Evolutionary conservation across 371 early-diverging fungal species (phyloP).

Genomic region (Rhizopus delemar): DNA sequence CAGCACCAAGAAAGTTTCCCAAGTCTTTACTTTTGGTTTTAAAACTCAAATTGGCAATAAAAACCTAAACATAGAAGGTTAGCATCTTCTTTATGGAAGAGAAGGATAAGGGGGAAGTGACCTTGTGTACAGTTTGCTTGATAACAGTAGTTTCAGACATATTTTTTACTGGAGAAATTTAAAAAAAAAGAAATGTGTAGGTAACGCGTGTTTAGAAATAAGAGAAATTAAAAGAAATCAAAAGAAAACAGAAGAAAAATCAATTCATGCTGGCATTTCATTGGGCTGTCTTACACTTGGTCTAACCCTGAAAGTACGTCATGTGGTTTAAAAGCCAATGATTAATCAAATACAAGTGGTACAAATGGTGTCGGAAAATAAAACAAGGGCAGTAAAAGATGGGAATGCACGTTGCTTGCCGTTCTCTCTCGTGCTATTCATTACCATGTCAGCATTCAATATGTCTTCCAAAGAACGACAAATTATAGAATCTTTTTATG

Average conservation of each 20-base stretch:
- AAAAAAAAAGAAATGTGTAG: background rate
- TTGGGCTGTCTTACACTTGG: background rate
- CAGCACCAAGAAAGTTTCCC: constrained; percentile 68
- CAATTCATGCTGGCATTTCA: background rate
- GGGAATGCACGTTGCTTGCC: no score
- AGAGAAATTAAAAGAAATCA: constrained; percentile 1
- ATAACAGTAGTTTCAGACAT: background rate
- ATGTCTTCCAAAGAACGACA: no score
- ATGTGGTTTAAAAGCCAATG: no score
- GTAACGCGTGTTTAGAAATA: background rate
- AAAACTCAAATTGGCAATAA: constrained; percentile 94
- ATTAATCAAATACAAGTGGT: no score
- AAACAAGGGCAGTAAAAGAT: no score
- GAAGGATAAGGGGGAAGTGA: background rate
- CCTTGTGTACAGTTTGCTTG: background rate
- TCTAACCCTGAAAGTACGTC: background rate
- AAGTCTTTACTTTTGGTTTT: constrained; percentile 78
- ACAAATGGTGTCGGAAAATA: no score
- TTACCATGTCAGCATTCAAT: no score
- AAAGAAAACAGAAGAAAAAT: background rate
- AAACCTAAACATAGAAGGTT: constrained; percentile 59
- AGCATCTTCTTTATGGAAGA: background rate
- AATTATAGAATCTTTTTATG: no score
- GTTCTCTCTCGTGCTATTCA: no score
- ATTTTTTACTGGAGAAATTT: background rate